Evolutionary conservation across 2,329 filamentous ascomycete species (phyloP).

Genomic region (Trichoderma aggressivum): DNA sequence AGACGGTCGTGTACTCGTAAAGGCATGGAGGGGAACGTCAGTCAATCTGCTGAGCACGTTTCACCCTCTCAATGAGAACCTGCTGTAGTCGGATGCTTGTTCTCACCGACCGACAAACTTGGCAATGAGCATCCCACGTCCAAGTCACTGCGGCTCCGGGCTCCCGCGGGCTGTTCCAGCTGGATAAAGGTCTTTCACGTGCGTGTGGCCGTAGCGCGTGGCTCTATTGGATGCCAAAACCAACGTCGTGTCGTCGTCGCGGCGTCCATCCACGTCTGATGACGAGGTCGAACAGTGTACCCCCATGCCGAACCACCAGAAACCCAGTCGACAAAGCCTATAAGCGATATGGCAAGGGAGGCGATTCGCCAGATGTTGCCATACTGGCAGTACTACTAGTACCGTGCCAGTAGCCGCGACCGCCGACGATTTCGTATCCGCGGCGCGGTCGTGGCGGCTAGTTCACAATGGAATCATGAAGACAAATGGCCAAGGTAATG

Average conservation of each 20-base stretch:
- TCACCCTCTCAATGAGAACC: neutral
- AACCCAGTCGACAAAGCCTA: neutral
- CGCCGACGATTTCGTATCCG: neutral
- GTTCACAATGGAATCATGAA: neutral
- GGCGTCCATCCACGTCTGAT: neutral
- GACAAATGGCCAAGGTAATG: neutral
- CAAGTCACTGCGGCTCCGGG: neutral
- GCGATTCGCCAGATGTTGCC: neutral
- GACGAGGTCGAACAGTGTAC: neutral
- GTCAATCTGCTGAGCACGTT: neutral
- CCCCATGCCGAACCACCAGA: neutral
- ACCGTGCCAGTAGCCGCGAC: neutral
- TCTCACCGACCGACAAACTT: neutral
- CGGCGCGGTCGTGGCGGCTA: conserved; percentile 10
- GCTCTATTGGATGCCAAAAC: neutral
- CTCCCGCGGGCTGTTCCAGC: neutral
- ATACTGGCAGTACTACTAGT: neutral
- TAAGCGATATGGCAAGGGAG: neutral
- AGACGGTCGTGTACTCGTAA: neutral
- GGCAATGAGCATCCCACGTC: neutral
- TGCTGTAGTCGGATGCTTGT: neutral
- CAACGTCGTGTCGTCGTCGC: neutral
- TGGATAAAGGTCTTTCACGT: neutral
- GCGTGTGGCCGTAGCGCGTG: neutral
- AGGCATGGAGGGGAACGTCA: neutral